Conservation (phyloP, 495 filamentous ascomycete species). For the Glonium stellatum region DNA sequence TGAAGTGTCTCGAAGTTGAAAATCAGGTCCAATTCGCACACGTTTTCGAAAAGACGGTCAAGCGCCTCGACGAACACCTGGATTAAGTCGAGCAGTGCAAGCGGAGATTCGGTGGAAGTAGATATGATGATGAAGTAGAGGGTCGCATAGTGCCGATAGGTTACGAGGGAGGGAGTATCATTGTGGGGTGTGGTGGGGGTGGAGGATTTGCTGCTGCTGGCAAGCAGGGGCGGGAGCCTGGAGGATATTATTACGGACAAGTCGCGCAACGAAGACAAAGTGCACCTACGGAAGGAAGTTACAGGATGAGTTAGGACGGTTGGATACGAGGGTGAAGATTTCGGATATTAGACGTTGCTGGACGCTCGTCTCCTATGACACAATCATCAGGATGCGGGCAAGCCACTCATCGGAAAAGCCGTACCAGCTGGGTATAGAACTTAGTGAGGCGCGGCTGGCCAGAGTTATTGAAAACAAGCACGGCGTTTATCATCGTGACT, state of each 20-base stretch:
- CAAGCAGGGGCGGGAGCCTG: slow-evolving; percentile 59
- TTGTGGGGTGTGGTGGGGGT: slow-evolving; percentile 51
- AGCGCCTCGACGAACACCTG: slow-evolving; percentile 96
- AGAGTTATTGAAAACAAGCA: slow-evolving; percentile 97
- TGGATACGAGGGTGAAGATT: slow-evolving; percentile 93
- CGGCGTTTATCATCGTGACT: slow-evolving; percentile 85
- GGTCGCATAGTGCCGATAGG: slow-evolving; percentile 96
- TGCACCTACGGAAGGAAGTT: slow-evolving; percentile 75
- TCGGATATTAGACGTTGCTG: slow-evolving; percentile 95
- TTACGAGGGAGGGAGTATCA: slow-evolving; percentile 89
- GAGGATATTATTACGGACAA: slow-evolving; percentile 38
- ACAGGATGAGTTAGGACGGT: slow-evolving; percentile 79
- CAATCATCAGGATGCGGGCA: slow-evolving; percentile 6
- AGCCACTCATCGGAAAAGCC: slow-evolving; percentile 23
- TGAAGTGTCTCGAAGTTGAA: slow-evolving; percentile 98
- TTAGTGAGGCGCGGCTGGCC: slow-evolving; percentile 95
- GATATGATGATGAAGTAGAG: slow-evolving; percentile 98
- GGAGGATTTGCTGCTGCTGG: slow-evolving; percentile 48
- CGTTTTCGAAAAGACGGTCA: slow-evolving; percentile 92
- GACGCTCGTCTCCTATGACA: slow-evolving; percentile 74
- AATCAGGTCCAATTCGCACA: slow-evolving; percentile 95
- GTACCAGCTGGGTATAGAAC: slow-evolving; percentile 96
- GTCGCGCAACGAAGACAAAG: not conserved
- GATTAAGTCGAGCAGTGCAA: slow-evolving; percentile 91
- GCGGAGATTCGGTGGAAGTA: slow-evolving; percentile 92